Base-by-base conservation (phyloP, 164 flowering plant genomes). In the Euptelea pleiosperma region DNA sequence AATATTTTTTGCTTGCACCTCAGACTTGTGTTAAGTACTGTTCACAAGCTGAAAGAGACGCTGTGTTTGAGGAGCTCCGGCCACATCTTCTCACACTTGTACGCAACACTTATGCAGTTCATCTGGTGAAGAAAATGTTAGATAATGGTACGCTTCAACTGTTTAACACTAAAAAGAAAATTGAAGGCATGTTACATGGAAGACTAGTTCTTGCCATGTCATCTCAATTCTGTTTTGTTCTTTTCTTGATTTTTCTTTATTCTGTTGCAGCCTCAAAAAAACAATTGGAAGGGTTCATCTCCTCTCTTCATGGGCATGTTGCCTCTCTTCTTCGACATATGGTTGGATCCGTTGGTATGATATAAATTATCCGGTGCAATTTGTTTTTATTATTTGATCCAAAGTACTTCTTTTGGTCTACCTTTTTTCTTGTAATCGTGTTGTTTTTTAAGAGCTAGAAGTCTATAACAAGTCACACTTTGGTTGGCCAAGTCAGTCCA, bases 311-410 rank as follows among this genome's bases (percentile, higher is more conserved):
- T 66, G 97, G 99, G 56, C 96, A 90, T 76, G 97, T 90, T 68
- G 97, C 87, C 62, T 53, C 85, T 61, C 93, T 88, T 76, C 91
- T 93, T 65, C 79, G 92, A 28, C 92, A 90, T 61, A 82, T 73
- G 82, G 92, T 86, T 73, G 97, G 97, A 58, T 91, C 96, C 60
- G 85, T 79, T 62, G 99, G 99, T 93, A 84, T 69, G 88, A 37
- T 31, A 24, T 30, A 16, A 9, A 24, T 25, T 35, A 6, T 48
- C 56, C 46, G 33, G 34, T 28, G 16, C 28, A 5, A 16, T 28
- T 8, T 15, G 5, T 52, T 43, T 14, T 41, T 30, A 1, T 11
- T 33, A n/a, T n/a, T 14, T 31, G 24, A 16, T 36, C 21, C 43
- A 12, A 39, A 2, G 11, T 46, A 2, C 12, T 4, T 30, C 4